phyloP scores from a whole-genome alignment of 2,329 filamentous ascomycete genomes.

The Aspergillus sojae region DNA sequence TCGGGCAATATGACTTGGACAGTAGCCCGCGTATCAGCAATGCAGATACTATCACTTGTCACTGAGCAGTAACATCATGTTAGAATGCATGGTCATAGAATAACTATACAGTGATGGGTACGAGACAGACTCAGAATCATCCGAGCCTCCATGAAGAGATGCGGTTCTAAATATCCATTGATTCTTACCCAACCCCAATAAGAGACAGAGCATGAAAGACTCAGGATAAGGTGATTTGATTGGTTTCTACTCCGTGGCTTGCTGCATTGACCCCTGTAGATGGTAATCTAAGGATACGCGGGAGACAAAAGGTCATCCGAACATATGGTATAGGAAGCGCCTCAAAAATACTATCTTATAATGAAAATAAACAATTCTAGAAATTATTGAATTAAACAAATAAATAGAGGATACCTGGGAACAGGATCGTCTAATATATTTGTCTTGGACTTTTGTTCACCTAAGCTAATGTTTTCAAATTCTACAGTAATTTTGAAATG shows the following conservation, averaged over 20 bases:
- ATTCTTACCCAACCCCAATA: neutral
- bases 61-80: neutral
- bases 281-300: neutral
- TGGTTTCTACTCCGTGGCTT: neutral
- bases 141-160: neutral
- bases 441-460: neutral
- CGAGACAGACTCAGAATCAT: neutral
- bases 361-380: too few species aligned
- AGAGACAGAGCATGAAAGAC: neutral
- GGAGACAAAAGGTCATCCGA: neutral
- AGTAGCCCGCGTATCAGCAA: neutral
- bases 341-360: neutral
- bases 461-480: neutral
- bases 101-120: neutral
- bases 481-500: neutral
- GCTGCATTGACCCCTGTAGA: neutral
- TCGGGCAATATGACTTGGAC: neutral
- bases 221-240: neutral
- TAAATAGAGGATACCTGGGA: too few species aligned
- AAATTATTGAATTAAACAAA: too few species aligned
- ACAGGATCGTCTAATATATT: neutral
- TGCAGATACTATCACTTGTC: conserved; percentile 5
- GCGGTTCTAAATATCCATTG: neutral
- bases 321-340: neutral
- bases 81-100: neutral